Percentiles rank a stretch among this genome's conserved stretches.
These are phyloP conservation scores for Suillus hirtellus DNA, from an alignment of 768 basidiomycete species.

Conservation along the genomic window DNA sequence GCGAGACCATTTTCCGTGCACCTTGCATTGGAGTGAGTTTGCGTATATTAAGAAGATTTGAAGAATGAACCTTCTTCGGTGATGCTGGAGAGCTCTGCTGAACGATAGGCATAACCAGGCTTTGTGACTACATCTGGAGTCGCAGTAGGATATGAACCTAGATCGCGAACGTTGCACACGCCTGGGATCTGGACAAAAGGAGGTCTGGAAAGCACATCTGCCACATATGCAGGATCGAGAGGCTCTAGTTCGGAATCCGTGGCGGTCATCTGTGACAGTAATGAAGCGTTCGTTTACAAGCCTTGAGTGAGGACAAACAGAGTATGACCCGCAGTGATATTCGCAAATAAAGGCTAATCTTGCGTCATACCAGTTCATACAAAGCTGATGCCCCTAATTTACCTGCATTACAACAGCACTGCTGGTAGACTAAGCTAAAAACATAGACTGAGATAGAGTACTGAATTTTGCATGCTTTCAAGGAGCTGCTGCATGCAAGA, in stretches of 20 bases:
- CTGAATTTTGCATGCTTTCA: not conserved
- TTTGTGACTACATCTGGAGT: slow-evolving; percentile 53
- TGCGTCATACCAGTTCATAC: not conserved
- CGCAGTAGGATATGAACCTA: slow-evolving; percentile 60
- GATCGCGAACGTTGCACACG: slow-evolving; percentile 73
- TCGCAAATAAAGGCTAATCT: not conserved
- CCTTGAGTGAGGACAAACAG: not conserved
- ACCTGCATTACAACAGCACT: not conserved
- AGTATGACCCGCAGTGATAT: not conserved
- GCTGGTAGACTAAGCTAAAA: not conserved
- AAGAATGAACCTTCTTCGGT: slow-evolving; percentile 62
- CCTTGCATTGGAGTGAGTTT: slow-evolving; percentile 41
- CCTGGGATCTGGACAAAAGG: slow-evolving; percentile 75
- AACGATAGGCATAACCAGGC: slow-evolving; percentile 60
- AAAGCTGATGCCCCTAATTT: not conserved
- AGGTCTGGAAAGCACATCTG: slow-evolving; percentile 60
- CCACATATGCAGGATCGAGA: slow-evolving; percentile 65
- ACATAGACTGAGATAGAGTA: not conserved
- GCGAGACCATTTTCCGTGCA: slow-evolving; percentile 50
- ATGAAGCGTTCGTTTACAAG: not conserved
- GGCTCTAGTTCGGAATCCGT: slow-evolving; percentile 48
- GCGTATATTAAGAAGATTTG: not conserved
- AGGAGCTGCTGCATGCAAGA: too few relatives aligned
- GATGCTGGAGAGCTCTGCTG: slow-evolving; percentile 71
- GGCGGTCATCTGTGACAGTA: slow-evolving; percentile 19